Percentiles rank a stretch among this genome's conserved stretches.
phyloP scores from a whole-genome alignment of 208 protist species.

The Leishmania martiniquensis region DNA sequence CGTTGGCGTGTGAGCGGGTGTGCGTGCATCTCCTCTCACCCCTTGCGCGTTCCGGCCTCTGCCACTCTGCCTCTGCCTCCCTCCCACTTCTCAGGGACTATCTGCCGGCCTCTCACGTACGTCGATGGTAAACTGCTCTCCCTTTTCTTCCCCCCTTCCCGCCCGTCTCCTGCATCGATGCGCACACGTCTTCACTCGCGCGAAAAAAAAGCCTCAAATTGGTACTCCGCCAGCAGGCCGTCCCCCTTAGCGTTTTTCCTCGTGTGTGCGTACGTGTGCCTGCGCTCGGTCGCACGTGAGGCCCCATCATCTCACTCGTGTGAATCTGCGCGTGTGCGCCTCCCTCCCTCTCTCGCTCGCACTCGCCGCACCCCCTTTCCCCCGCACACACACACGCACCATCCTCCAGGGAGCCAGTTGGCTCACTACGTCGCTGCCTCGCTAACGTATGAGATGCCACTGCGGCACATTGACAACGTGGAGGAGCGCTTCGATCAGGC shows the following conservation, averaged over 20 bases:
- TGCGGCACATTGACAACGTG: conserved; percentile 46
- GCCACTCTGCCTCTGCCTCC: too few species aligned
- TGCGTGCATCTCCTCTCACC: background rate
- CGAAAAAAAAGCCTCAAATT: background rate
- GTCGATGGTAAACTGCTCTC: too few species aligned
- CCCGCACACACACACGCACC: too few species aligned
- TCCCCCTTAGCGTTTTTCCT: background rate
- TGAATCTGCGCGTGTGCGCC: background rate
- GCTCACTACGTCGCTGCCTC: background rate
- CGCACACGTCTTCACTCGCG: too few species aligned
- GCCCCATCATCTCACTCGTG: background rate
- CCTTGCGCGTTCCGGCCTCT: too few species aligned
- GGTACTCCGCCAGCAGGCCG: background rate
- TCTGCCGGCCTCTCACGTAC: too few species aligned
- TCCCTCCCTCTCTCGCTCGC: too few species aligned
- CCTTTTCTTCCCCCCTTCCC: too few species aligned
- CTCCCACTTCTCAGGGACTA: too few species aligned
- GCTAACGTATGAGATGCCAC: conserved; percentile 7
- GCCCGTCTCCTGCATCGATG: background rate
- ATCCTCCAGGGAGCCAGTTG: background rate
- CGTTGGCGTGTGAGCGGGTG: background rate
- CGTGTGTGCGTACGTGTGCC: background rate
- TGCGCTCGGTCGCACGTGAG: background rate
- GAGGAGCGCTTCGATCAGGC: conserved; percentile 62
- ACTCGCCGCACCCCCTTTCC: too few species aligned